phyloP scores from a whole-genome alignment of 495 filamentous ascomycete species.

The Xylaria bambusicola region DNA sequence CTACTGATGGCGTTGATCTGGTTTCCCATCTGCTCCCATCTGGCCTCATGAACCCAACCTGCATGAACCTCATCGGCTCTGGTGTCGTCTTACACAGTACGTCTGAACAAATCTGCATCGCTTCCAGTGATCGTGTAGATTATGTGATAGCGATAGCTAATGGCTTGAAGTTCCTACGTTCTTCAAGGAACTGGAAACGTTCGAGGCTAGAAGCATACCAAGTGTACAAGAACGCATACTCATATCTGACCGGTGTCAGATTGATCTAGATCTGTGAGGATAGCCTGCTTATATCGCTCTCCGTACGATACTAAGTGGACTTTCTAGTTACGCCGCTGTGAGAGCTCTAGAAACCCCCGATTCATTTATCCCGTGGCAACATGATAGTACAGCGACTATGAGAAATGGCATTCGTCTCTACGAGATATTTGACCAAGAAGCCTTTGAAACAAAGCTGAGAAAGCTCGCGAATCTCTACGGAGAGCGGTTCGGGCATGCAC shows the following conservation, averaged over 20 bases:
- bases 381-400: constrained; percentile 73
- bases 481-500: constrained; percentile 65
- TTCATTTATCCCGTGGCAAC: background rate
- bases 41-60: constrained; percentile 74
- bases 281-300: too few relatives aligned
- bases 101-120: constrained; percentile 40
- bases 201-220: constrained; percentile 71
- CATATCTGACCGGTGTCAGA: constrained; percentile 78
- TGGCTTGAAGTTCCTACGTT: constrained; percentile 47
- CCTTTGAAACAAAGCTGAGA: constrained; percentile 73
- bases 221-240: constrained; percentile 68
- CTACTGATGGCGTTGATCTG: background rate
- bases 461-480: constrained; percentile 65
- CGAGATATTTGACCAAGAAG: constrained; percentile 69
- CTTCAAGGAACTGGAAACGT: constrained; percentile 77
- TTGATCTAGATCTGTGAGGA: constrained; percentile 69
- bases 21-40: constrained; percentile 67
- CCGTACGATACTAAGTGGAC: too few relatives aligned
- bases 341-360: constrained; percentile 76
- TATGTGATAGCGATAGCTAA: background rate
- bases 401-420: constrained; percentile 72
- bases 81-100: constrained; percentile 75
- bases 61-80: constrained; percentile 81
- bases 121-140: background rate
- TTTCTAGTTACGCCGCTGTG: constrained; percentile 62